Evolutionary conservation across 1,284 basidiomycete species (phyloP).

Genomic region (Ceratobasidium sp.): DNA sequence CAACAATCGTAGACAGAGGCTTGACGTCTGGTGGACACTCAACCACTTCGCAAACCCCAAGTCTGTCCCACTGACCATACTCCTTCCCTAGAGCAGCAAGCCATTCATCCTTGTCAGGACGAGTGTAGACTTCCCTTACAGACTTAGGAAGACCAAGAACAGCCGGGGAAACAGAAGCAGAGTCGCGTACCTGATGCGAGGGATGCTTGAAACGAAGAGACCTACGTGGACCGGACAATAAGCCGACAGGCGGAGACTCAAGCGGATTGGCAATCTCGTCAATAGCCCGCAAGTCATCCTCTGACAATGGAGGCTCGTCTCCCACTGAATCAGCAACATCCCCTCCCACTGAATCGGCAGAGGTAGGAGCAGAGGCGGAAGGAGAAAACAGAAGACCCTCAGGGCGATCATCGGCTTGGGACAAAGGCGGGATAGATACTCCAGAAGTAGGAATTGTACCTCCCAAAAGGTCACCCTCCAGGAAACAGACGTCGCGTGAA

Average conservation of each 20-base stretch:
- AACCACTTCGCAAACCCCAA: constrained; percentile 25
- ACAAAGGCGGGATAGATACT: no score
- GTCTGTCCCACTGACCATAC: constrained; percentile 3
- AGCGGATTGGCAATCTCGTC: no score
- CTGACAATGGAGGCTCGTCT: no score
- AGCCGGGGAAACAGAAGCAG: background rate
- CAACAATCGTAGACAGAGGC: background rate
- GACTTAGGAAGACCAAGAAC: background rate
- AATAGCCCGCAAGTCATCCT: no score
- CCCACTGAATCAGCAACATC: constrained; percentile 4
- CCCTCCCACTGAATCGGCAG: background rate
- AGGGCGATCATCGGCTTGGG: background rate
- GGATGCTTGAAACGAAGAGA: no score
- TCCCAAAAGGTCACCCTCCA: background rate
- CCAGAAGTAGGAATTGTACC: background rate
- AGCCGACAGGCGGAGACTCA: no score
- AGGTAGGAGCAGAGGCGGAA: background rate
- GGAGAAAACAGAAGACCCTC: no score
- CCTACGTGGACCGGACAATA: no score
- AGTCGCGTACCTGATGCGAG: constrained; percentile 4
- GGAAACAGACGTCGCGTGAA: constrained; percentile 42
- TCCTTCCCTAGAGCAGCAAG: constrained; percentile 3
- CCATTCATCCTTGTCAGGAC: constrained; percentile 30
- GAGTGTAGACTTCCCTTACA: constrained; percentile 8
- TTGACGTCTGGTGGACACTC: background rate